Percentiles rank a stretch among this genome's conserved stretches.
Evolutionary conservation across 768 basidiomycete genomes (phyloP).

Genomic region (Suillus ampliporus): DNA sequence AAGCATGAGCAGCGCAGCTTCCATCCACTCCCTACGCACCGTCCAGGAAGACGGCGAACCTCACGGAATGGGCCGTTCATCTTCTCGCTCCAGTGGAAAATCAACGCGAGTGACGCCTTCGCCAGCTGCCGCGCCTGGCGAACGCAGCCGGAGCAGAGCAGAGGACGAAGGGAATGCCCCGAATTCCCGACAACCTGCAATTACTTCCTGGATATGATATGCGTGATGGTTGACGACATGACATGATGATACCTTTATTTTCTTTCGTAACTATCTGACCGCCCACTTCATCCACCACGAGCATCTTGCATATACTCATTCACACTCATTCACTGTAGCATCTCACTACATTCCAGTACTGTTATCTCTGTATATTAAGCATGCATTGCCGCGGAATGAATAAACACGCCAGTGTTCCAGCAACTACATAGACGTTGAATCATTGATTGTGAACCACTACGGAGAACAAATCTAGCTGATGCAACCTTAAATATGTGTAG

Average conservation of each 20-base stretch:
- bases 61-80: conserved; percentile 16
- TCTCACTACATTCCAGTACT: background rate
- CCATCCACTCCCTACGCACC: conserved; percentile 64
- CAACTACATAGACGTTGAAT: no score
- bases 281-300: background rate
- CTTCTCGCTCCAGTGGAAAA: conserved; percentile 9
- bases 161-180: background rate
- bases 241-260: conserved; percentile 1
- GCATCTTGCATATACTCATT: conserved; percentile 8
- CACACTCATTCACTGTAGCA: conserved; percentile 5
- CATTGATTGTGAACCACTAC: no score
- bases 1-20: conserved; percentile 50
- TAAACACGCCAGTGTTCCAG: no score
- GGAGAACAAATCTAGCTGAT: no score
- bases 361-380: no score
- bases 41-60: conserved; percentile 59
- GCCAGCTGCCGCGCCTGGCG: conserved; percentile 14
- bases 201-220: conserved; percentile 7
- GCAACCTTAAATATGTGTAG: no score
- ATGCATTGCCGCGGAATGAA: no score
- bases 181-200: background rate
- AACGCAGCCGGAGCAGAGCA: conserved; percentile 24
- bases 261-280: background rate
- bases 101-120: background rate
- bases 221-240: background rate